Evolutionary conservation across 257 asterid genomes (phyloP).

Genomic region (Verbascum thapsus): DNA sequence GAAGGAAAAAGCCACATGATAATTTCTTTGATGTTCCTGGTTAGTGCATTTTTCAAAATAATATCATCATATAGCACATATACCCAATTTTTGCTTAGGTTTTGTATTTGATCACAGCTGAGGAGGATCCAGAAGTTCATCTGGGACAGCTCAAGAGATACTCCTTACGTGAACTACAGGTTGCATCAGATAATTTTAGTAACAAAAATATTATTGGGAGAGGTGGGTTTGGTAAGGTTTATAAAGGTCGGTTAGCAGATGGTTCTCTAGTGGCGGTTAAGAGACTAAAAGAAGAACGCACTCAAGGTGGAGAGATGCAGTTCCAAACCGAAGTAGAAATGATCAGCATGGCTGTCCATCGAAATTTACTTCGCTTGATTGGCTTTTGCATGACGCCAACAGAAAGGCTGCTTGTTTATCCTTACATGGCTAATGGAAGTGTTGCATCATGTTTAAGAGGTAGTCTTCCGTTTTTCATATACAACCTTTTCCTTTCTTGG

Average conservation of each 20-base stretch:
- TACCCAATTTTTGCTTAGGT: conserved; percentile 9
- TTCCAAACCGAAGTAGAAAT: conserved; percentile 95
- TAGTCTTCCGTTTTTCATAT: conserved; percentile 32
- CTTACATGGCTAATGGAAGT: conserved; percentile 90
- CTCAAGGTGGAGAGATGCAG: conserved; percentile 83
- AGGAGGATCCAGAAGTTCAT: conserved; percentile 95
- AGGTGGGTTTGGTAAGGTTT: conserved; percentile 92
- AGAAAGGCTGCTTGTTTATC: conserved; percentile 92
- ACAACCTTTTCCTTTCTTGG: conserved; percentile 1
- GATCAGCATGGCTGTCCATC: conserved; percentile 93
- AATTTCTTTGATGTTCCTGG: conserved; percentile 95
- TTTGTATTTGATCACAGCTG: conserved; percentile 55
- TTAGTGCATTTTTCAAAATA: conserved; percentile 40
- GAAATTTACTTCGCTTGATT: conserved; percentile 75
- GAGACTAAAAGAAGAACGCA: conserved; percentile 87
- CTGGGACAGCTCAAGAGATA: conserved; percentile 89
- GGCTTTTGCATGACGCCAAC: conserved; percentile 97
- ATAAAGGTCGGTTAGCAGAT: conserved; percentile 87
- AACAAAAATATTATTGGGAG: conserved; percentile 71
- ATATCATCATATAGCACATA: conserved; percentile 10
- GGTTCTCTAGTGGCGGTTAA: conserved; percentile 87
- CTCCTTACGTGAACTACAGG: conserved; percentile 82
- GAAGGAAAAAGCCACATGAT: conserved; percentile 78
- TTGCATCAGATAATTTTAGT: conserved; percentile 78
- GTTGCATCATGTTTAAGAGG: conserved; percentile 98